Conservation (phyloP, 768 basidiomycete species). For the Naganishia kalamii region DNA sequence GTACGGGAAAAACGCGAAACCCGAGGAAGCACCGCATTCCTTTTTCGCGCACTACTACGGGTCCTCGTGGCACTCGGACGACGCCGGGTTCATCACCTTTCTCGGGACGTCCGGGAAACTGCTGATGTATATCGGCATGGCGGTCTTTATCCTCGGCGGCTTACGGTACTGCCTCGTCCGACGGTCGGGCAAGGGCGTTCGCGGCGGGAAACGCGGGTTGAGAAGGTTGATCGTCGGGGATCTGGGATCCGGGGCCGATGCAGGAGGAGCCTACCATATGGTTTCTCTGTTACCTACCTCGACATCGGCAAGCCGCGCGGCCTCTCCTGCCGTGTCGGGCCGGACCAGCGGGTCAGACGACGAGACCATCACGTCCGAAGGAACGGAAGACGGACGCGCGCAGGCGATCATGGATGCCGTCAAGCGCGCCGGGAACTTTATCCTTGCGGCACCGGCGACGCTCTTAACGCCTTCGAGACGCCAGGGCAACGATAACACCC, state of each 20-base stretch:
- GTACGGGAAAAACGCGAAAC: constrained; percentile 93
- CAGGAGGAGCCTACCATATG: constrained; percentile 18
- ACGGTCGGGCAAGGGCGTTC: constrained; percentile 20
- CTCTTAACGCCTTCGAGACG: constrained; percentile 2
- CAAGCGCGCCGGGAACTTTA: constrained; percentile 34
- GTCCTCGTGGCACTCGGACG: constrained; percentile 96
- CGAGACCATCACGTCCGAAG: constrained; percentile 1
- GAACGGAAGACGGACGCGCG: not conserved
- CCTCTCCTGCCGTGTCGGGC: not conserved
- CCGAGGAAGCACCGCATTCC: constrained; percentile 73
- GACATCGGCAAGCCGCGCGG: constrained; percentile 5
- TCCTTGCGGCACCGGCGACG: constrained; percentile 34
- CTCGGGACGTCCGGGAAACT: constrained; percentile 79
- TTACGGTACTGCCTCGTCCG: constrained; percentile 50
- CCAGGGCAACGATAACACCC: not conserved
- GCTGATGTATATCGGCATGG: constrained; percentile 76
- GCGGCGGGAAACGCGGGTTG: constrained; percentile 20
- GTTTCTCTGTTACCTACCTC: constrained; percentile 17
- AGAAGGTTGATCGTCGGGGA: constrained; percentile 23
- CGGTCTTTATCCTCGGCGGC: constrained; percentile 65
- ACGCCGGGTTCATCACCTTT: constrained; percentile 95
- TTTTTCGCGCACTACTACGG: constrained; percentile 98
- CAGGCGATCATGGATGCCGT: constrained; percentile 15
- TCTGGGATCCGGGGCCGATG: not conserved
- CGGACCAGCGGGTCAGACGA: not conserved